A percentile compares a stretch with the other conserved stretches of the same genome.
Conservation (phyloP, 345 rosid genomes). For the Gossypium bickii region DNA sequence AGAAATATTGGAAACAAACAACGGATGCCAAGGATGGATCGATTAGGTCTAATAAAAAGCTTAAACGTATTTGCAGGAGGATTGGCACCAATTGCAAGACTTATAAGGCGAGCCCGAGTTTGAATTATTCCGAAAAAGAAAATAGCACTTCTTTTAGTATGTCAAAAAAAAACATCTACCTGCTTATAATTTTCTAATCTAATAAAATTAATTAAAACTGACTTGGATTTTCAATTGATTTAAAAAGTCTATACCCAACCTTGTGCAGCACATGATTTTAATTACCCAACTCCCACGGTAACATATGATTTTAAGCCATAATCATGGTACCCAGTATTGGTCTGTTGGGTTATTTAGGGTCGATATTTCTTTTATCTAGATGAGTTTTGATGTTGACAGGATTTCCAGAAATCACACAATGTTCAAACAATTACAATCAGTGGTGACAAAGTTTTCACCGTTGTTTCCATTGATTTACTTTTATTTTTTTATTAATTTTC, state of each 20-base stretch:
- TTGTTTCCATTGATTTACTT: not conserved
- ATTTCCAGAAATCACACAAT: not conserved
- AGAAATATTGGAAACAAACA: not conserved
- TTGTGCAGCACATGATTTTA: not conserved
- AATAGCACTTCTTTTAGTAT: not conserved
- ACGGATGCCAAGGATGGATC: not conserved
- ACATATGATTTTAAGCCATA: not conserved
- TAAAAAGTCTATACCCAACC: not conserved
- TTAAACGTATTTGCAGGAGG: not conserved
- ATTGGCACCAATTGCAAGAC: not conserved
- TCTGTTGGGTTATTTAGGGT: not conserved
- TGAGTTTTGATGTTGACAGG: not conserved
- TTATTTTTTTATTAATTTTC: not conserved
- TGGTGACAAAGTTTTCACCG: not conserved
- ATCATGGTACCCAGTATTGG: not conserved
- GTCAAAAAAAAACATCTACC: not conserved
- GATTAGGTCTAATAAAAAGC: not conserved
- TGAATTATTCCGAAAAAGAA: not conserved
- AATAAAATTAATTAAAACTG: slow-evolving; percentile 2
- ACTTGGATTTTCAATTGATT: not conserved
- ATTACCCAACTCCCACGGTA: not conserved
- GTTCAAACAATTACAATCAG: not conserved
- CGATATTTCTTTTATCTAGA: not conserved
- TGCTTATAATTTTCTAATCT: not conserved
- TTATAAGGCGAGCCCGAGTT: not conserved